These are phyloP conservation scores for Talaromyces atroroseus DNA, from an alignment of 2,329 filamentous ascomycete genomes.

Conservation along the genomic window DNA sequence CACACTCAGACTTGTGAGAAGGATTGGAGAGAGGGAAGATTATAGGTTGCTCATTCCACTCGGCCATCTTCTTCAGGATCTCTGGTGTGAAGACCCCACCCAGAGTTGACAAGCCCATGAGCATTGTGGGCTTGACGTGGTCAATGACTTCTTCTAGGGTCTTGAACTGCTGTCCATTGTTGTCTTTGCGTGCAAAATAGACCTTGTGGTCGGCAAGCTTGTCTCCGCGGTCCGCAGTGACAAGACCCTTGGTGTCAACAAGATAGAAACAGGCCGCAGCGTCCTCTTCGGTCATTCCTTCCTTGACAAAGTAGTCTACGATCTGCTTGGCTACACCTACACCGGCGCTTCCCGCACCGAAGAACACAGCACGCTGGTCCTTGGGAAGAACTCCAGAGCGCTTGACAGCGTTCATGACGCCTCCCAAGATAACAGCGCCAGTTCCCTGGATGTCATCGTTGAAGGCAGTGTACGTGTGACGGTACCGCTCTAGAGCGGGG, in stretches of 20 bases:
- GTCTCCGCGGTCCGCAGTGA: constrained; percentile 88
- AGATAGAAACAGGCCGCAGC: constrained; percentile 93
- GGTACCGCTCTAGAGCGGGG: constrained; percentile 85
- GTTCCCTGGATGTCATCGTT: constrained; percentile 99
- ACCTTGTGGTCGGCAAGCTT: constrained; percentile 83
- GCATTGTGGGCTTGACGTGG: constrained; percentile 88
- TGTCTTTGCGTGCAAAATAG: constrained; percentile 62
- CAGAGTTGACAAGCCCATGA: constrained; percentile 91
- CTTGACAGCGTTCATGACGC: constrained; percentile 71
- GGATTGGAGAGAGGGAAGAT: constrained; percentile 97
- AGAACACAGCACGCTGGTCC: constrained; percentile 92
- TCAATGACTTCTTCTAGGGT: constrained; percentile 87
- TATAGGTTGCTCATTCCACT: constrained; percentile 71
- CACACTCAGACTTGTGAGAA: constrained; percentile 93
- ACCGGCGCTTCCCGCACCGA: constrained; percentile 91
- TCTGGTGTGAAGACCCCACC: constrained; percentile 90
- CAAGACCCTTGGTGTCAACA: constrained; percentile 92
- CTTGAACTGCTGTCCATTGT: constrained; percentile 62
- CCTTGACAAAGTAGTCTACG: constrained; percentile 91
- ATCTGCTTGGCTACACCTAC: constrained; percentile 97
- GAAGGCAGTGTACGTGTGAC: constrained; percentile 86
- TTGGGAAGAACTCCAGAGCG: constrained; percentile 77
- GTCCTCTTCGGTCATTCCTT: constrained; percentile 80
- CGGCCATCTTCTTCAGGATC: constrained; percentile 61
- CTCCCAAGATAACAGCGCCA: constrained; percentile 86